Evolutionary conservation across 2,329 filamentous ascomycete species (phyloP), one percentile per base, ranked within the genome.

Genomic region (Sporothrix schenckii): DNA sequence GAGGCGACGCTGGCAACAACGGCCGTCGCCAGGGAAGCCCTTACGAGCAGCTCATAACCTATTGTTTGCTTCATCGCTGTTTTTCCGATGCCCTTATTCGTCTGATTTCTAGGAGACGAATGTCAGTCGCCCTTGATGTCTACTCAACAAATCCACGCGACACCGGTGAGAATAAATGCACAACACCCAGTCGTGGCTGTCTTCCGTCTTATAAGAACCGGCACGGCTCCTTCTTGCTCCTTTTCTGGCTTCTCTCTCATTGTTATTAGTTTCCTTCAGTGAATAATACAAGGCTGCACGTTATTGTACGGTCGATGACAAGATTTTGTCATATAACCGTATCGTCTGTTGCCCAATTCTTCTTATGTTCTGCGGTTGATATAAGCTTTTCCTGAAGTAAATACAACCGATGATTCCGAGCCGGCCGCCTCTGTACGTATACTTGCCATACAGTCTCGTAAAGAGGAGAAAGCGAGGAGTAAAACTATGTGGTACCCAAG

Each of bases 201-300:
- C 19, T 41, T 21, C 4, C 34, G 21, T 41, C 56, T 61, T 63
- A 63, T 63, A 63, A 63, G 60, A 30, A 24, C 60, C 24, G 60
- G 1, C 14, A 30, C 21, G 41, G 41, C 21, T 49, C n/a, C 39
- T 63, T 63, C 5, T 47, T 19, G 39, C 21, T 4, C 2, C 39
- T 63, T 30, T 13, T 47, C 34, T 34, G 7, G 7, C 34, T 27
- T 9, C 27, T 30, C 27, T 30, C 27, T 30, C 27, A 3, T 30
- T 30, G 27, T 30, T 3, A 30, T 63, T 16, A 27, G 41, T 30
- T 30, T 24, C 41, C 60, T 16, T 21, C 41, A 63, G 10, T 49
- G 5, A 13, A 30, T 16, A 47, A 63, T 4, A 19, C 13, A 63
- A 14, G 41, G 41, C 44, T 49, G 5, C 7, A 6, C 24, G 34